phyloP scores from a whole-genome alignment of 306 rosid genomes.

The Cicer yamashitae region DNA sequence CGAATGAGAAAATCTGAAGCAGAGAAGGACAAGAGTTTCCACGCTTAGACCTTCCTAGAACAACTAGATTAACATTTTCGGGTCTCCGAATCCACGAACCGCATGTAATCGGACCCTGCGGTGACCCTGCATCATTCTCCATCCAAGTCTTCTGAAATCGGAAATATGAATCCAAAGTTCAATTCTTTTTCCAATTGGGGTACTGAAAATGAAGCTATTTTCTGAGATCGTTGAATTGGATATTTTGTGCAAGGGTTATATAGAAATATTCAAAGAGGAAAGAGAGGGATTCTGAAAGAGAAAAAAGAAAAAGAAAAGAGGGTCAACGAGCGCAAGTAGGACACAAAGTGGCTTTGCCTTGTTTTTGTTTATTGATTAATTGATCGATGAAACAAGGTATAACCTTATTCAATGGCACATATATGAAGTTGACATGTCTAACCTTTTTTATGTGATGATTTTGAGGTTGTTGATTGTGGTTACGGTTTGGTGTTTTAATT shows the following conservation, averaged over 20 bases:
- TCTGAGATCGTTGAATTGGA: constrained; percentile 20
- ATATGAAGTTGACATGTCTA: neutral
- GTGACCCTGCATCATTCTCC: constrained; percentile 66
- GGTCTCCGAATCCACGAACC: constrained; percentile 97
- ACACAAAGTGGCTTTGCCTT: constrained; percentile 29
- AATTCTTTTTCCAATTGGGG: constrained; percentile 39
- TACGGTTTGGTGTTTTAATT: too few species aligned
- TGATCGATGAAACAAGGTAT: constrained; percentile 28
- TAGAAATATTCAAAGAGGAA: neutral
- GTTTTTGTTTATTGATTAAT: neutral
- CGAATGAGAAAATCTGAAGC: constrained; percentile 77
- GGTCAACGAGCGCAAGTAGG: constrained; percentile 29
- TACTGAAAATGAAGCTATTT: neutral
- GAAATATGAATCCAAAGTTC: constrained; percentile 38
- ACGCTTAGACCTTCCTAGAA: constrained; percentile 68
- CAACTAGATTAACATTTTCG: constrained; percentile 64
- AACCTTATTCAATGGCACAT: constrained; percentile 4
- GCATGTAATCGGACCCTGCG: constrained; percentile 72
- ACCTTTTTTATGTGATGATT: too few species aligned
- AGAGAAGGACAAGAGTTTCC: constrained; percentile 63
- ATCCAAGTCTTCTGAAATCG: constrained; percentile 39
- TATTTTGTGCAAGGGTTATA: neutral
- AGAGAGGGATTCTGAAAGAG: neutral
- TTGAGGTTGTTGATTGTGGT: too few species aligned
- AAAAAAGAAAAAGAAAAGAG: neutral